Base-by-base conservation (phyloP, 352 stramenopile genomes). In the Phytopythium montanum region DNA sequence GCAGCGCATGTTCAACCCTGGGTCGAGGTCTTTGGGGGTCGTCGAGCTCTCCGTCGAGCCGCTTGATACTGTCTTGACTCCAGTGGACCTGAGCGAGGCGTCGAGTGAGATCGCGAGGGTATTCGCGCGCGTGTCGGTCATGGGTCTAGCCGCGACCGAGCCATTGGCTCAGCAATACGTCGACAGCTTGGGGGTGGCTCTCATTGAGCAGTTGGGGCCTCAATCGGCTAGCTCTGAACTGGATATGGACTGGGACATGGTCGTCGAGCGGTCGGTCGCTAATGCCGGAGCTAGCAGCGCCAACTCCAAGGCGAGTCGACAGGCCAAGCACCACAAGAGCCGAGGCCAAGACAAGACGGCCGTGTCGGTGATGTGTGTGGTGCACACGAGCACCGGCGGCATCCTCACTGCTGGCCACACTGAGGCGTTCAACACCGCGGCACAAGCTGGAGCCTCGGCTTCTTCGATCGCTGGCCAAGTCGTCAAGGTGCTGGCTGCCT, bases 1-100 rank as follows among this genome's bases (percentile, higher is more conserved):
- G 19, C 71, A 66, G 38, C 68, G 79, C 2, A 78, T 84, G 44
- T 89, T 88, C 53, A 75, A 72, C n/a, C 70, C 75, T n/a, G 68
- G 71, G 19, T 65, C 73, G 6, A 61, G 60, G 9, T 33, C 53
- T 5, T 55, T 59, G 12, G 81, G 81, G 18, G 57, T 81, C 36
- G 65, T 87, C 21, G 50, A 51, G 29, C 62, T 86, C n/a, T 68
- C 54, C 0, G 65, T 71, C 13, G 55, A 60, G 5, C 65, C 69
- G 19, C 10, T 77, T 18, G 39, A 61, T 12, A 33, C 21, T n/a
- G 45, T 48, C 0, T 54, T 85, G 12, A 12, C 48, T 5, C 55
- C 79, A 16, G 74, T 92, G 39, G 61, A 87, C 34, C 36, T 89
- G 50, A 76, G 55, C 5, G 61, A 67, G 2, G 50, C 58, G 1